Evolutionary conservation across 2,329 filamentous ascomycete genomes (phyloP), one percentile per base, ranked within the genome.

Genomic region (Cercospora sojina): DNA sequence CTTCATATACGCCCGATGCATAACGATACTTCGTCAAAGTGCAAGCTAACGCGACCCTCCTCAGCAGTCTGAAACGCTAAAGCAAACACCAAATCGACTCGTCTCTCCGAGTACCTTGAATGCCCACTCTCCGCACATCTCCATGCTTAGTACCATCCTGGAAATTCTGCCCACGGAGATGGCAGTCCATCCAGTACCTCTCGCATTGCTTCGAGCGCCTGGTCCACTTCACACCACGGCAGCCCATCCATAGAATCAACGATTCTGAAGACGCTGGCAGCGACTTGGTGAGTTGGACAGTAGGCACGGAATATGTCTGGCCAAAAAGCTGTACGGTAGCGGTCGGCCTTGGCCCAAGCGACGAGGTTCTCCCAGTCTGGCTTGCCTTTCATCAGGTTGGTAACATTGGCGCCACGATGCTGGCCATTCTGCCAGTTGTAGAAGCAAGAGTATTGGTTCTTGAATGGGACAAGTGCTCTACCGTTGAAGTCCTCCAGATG

Each of bases 301-400:
- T 23, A 43, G 10, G 38, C n/a, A 27, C 8, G 3, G 16, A 5
- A 18, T 1, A 62, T 9, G 8, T 65, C 49, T n/a, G 64, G 64
- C 32, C 64, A 29, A 20, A 65, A 20, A 2, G 9, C 38, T 20
- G 18, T 12, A 13, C 38, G 16, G 5, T n/a, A 18, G 43, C 38
- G 56, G 23, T 62, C 31, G 38, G 47, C 53, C 38, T 68, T 56
- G 7, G 62, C 29, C 66, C 66, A 68, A 12, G n/a, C 32, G 7
- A 66, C 23, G 9, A 68, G 59, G 31, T 68, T 68, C 0, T 55
- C 29, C 63, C 63, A 68, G 43, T 66, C 23, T n/a, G 58, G 7
- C 20, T 35, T n/a, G n/a, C 62, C 62, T 10, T 5, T 38, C 35
- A 67, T 29, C 9, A 16, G 10, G 31, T 65, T 62, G 6, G 6